Percentiles rank a stretch among this genome's conserved stretches.
These are phyloP conservation scores for Gomphus sp. DNA, from an alignment of 1,284 basidiomycete genomes.

Conservation along the genomic window DNA sequence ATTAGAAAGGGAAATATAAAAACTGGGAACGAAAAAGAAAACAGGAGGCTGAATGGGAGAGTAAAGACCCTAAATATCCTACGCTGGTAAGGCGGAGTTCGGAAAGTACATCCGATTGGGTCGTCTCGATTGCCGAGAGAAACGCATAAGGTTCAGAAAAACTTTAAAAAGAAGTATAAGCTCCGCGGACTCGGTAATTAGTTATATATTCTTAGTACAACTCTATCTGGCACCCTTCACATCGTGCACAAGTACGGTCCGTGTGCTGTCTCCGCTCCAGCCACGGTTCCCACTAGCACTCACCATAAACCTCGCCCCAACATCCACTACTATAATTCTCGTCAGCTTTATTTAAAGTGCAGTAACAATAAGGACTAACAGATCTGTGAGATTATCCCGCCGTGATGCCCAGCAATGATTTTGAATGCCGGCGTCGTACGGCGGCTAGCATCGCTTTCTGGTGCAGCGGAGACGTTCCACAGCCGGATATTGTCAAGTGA, in stretches of 20 bases:
- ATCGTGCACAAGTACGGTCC: constrained; percentile 85
- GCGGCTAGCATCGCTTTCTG: constrained; percentile 51
- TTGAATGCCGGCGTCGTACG: constrained; percentile 72
- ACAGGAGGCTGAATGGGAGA: not conserved
- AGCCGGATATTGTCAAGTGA: constrained; percentile 90
- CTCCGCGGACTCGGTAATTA: constrained; percentile 11
- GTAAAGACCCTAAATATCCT: not conserved
- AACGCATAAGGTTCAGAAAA: not conserved
- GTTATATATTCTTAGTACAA: not conserved
- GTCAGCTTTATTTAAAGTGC: constrained; percentile 14
- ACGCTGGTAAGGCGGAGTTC: not conserved
- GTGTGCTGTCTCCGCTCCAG: constrained; percentile 87
- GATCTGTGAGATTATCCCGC: constrained; percentile 87
- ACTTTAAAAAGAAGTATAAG: constrained; percentile 1
- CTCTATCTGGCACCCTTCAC: constrained; percentile 39
- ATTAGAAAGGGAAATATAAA: not conserved
- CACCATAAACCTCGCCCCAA: constrained; percentile 76
- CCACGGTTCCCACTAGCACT: constrained; percentile 92
- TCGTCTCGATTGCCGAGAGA: constrained; percentile 8
- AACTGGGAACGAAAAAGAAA: not conserved
- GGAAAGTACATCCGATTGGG: not conserved
- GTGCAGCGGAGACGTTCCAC: constrained; percentile 83
- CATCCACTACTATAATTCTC: constrained; percentile 66
- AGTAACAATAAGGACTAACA: constrained; percentile 36
- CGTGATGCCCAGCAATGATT: constrained; percentile 95